Evolutionary conservation across 805 yeast species (phyloP), one percentile per base, ranked within the genome.

Genomic region (Priceomyces haplophilus): DNA sequence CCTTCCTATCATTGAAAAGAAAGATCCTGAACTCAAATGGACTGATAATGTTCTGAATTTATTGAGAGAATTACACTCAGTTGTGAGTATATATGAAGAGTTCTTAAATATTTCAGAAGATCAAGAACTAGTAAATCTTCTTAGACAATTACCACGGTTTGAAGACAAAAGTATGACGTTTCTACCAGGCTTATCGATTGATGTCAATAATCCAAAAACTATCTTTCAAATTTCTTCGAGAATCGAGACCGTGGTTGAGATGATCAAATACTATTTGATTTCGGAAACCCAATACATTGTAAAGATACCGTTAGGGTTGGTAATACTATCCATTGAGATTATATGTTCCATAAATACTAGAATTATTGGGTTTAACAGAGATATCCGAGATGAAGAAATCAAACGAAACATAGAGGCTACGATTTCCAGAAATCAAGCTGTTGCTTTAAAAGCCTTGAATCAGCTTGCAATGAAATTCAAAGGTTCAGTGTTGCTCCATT

Each of bases 271-370:
- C 40, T 85, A 48, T 49, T 58, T 44, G 62, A 61, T 73, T 3
- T 65, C 78, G 6, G 75, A 79, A 19, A 80, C 88, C 1, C 78
- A 76, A 32, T 73, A 68, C 51, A 67, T 80, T 10, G 73, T 82
- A 7, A 68, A 73, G 47, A 71, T 85, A 6, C 93, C 95, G 2
- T 48, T 87, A 11, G 90, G 91, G 1, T 53, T 64, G 35, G 55
- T 84, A 2, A 55, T 83, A 4, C 56, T 68, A 7, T 46, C 82
- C 38, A 65, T 72, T 17, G 88, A 84, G 52, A 62, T 81, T 10
- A 54, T 83, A 12, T 61, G 78, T 44, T 71, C 82, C 13, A 60
- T 87, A 44, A 79, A 82, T 49, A 61, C 75, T 11, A 76, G 72
- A 41, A 79, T 78, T 47, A 61, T 81, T 29, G 71, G 80, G 1